phyloP scores from a whole-genome alignment of 805 yeast species.

The Sugiyamaella qingdaonensis region DNA sequence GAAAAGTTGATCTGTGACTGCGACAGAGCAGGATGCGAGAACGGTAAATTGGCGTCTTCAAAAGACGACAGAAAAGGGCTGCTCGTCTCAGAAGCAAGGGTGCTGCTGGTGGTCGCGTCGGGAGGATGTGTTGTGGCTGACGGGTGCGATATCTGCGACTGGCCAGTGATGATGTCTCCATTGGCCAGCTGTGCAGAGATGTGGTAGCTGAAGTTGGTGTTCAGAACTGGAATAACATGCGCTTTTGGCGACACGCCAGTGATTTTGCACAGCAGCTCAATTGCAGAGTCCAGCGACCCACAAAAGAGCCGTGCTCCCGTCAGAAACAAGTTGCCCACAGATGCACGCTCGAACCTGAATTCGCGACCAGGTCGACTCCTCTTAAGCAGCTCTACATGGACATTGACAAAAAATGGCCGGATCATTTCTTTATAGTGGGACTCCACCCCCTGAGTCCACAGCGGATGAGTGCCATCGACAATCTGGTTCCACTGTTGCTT shows the following conservation, averaged over 20 bases:
- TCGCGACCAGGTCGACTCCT: slow-evolving; percentile 55
- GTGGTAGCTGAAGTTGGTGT: slow-evolving; percentile 80
- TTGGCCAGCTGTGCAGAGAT: slow-evolving; percentile 70
- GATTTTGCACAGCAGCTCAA: slow-evolving; percentile 67
- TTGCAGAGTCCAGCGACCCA: slow-evolving; percentile 80
- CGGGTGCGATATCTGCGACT: slow-evolving; percentile 92
- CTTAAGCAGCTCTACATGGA: slow-evolving; percentile 71
- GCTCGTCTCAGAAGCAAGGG: background rate
- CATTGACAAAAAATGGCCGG: slow-evolving; percentile 71
- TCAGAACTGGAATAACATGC: slow-evolving; percentile 73
- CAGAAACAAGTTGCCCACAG: slow-evolving; percentile 77
- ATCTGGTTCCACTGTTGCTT: slow-evolving; percentile 68
- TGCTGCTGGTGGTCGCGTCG: slow-evolving; percentile 34
- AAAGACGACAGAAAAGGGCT: slow-evolving; percentile 27
- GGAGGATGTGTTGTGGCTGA: slow-evolving; percentile 24
- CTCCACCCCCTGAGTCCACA: slow-evolving; percentile 57
- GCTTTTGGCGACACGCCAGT: slow-evolving; percentile 51
- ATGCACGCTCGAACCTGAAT: slow-evolving; percentile 73
- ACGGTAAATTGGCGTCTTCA: slow-evolving; percentile 63
- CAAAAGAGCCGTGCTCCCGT: slow-evolving; percentile 78
- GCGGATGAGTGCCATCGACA: slow-evolving; percentile 70
- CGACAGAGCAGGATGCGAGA: slow-evolving; percentile 73
- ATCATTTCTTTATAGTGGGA: slow-evolving; percentile 63
- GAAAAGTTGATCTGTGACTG: slow-evolving; percentile 71
- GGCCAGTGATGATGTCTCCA: slow-evolving; percentile 80